phyloP scores from a whole-genome alignment of 495 filamentous ascomycete species.

The Lichenothelia convexa region DNA sequence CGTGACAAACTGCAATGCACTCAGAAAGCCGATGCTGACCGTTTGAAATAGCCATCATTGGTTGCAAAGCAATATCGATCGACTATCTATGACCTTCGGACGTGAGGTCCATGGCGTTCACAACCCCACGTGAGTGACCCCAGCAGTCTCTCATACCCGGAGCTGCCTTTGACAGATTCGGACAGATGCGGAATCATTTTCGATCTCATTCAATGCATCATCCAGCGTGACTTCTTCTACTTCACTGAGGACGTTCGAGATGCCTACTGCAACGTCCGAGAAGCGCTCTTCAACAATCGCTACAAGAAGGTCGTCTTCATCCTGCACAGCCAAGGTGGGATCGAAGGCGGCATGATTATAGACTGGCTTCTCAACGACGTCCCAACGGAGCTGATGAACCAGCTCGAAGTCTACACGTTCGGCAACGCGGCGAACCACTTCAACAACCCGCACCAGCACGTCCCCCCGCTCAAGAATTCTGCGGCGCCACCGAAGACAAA shows the following conservation, averaged over 20 bases:
- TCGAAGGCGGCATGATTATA: slow-evolving; percentile 53
- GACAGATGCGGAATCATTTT: slow-evolving; percentile 42
- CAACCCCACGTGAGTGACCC: slow-evolving; percentile 37
- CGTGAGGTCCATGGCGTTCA: slow-evolving; percentile 64
- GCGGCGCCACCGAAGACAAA: not conserved
- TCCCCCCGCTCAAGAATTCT: not conserved
- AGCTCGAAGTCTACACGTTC: slow-evolving; percentile 75
- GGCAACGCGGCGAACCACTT: slow-evolving; percentile 76
- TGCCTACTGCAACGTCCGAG: slow-evolving; percentile 34
- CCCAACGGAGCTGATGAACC: slow-evolving; percentile 42
- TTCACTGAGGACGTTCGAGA: slow-evolving; percentile 49
- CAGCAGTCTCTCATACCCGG: not conserved
- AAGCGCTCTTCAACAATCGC: slow-evolving; percentile 33
- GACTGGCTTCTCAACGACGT: slow-evolving; percentile 69
- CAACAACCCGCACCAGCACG: slow-evolving; percentile 47
- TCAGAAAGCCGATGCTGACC: slow-evolving; percentile 1
- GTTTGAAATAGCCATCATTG: slow-evolving; percentile 27
- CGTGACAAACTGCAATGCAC: slow-evolving; percentile 7
- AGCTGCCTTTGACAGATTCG: not conserved
- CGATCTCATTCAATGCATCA: slow-evolving; percentile 57
- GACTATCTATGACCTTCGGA: slow-evolving; percentile 55
- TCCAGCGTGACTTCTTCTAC: slow-evolving; percentile 60
- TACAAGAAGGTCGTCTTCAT: slow-evolving; percentile 60
- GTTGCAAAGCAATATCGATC: slow-evolving; percentile 51
- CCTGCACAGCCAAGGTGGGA: slow-evolving; percentile 67